Percentiles rank a stretch among this genome's conserved stretches.
Conservation (phyloP, 164 flowering plant species). For the Platanus orientalis region DNA sequence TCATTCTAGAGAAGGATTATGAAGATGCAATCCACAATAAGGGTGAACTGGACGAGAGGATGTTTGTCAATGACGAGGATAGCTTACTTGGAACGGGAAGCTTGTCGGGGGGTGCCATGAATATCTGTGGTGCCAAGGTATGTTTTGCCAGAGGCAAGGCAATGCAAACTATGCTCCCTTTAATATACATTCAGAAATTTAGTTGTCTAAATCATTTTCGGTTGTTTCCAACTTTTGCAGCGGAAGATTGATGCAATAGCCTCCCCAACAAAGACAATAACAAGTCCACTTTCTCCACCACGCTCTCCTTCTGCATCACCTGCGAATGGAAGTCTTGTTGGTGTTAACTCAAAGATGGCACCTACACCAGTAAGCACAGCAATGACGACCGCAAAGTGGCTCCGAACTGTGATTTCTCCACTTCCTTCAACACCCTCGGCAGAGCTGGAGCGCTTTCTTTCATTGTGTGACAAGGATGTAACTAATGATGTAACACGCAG, state of each 20-base stretch:
- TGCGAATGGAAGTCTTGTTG: conserved; percentile 34
- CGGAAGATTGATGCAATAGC: conserved; percentile 61
- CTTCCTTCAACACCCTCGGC: conserved; percentile 83
- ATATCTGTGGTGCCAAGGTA: conserved; percentile 66
- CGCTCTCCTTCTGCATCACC: conserved; percentile 58
- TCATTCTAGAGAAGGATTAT: conserved; percentile 72
- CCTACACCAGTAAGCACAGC: conserved; percentile 95
- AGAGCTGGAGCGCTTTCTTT: conserved; percentile 58
- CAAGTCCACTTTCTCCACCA: conserved; percentile 70
- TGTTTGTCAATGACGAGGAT: conserved; percentile 76
- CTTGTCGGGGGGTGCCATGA: conserved; percentile 69
- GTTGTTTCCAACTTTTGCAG: conserved; percentile 31
- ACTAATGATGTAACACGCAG: conserved; percentile 67
- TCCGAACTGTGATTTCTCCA: conserved; percentile 75
- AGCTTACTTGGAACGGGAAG: conserved; percentile 84
- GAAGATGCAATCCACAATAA: conserved; percentile 54
- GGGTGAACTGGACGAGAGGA: conserved; percentile 85
- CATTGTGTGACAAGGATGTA: conserved; percentile 78
- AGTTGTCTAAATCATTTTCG: background rate
- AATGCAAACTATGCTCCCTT: background rate
- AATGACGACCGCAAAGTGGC: conserved; percentile 99
- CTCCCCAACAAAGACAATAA: conserved; percentile 73
- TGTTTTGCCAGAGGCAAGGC: conserved; percentile 7
- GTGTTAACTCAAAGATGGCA: conserved; percentile 43
- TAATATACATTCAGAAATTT: background rate